Evolutionary conservation across 1,139 yeast species (phyloP).

Genomic region (Suhomyces yuchorum): DNA sequence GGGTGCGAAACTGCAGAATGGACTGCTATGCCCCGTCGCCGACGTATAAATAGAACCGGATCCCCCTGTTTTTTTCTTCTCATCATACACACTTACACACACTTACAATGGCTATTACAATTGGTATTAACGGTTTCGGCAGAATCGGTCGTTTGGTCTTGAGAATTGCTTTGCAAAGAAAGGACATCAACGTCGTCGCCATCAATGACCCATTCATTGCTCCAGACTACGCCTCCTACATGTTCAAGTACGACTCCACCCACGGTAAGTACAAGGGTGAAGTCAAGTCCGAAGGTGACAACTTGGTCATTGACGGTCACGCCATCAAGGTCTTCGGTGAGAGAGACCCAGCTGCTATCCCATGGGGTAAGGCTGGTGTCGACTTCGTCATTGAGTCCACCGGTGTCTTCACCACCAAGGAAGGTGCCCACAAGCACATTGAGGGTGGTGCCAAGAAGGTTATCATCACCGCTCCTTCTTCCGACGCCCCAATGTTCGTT

Average conservation of each 20-base stretch:
- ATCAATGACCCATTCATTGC: conserved; percentile 84
- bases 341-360: conserved; percentile 76
- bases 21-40: conserved; percentile 6
- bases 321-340: conserved; percentile 71
- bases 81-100: conserved; percentile 9
- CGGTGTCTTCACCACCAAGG: conserved; percentile 81
- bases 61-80: conserved; percentile 8
- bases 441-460: conserved; percentile 90
- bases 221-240: conserved; percentile 81
- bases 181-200: conserved; percentile 75
- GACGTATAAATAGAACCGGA: conserved; percentile 15
- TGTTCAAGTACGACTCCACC: conserved; percentile 88
- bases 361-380: conserved; percentile 80
- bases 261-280: conserved; percentile 78
- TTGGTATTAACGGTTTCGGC: conserved; percentile 91
- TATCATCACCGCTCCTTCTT: conserved; percentile 83
- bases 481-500: conserved; percentile 89
- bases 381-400: conserved; percentile 85
- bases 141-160: conserved; percentile 86
- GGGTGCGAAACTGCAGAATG: conserved; percentile 5
- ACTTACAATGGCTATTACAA: conserved; percentile 27
- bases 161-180: conserved; percentile 72
- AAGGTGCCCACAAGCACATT: conserved; percentile 78
- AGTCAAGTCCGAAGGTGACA: conserved; percentile 58
- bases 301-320: conserved; percentile 67